phyloP scores from a whole-genome alignment of 176 grass and related monocot species.

The Zea mays region Zm-B73-REFERENCE-NAM-5.0 NC_050105.1:2221501-2222000 shows the following conservation, averaged over 20 bases:
- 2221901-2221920: background rate
- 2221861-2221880: background rate
- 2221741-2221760: background rate
- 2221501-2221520: background rate
- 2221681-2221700: background rate
- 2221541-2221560: slow-evolving; percentile 22
- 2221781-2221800: background rate
- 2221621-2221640: background rate
- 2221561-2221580: slow-evolving; percentile 38
- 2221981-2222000: background rate
- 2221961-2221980: slow-evolving; percentile 23
- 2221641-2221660: background rate
- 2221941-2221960: background rate
- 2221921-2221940: background rate
- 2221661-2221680: background rate
- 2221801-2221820: background rate
- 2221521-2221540: background rate
- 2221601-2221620: slow-evolving; percentile 26
- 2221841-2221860: background rate
- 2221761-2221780: background rate
- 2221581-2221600: slow-evolving; percentile 41
- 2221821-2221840: background rate
- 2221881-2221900: background rate
- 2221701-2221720: background rate
- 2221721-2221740: too few relatives aligned